These are phyloP conservation scores for Pestalotiopsis sp. DNA, from an alignment of 2,329 filamentous ascomycete species.

Conservation along the genomic window DNA sequence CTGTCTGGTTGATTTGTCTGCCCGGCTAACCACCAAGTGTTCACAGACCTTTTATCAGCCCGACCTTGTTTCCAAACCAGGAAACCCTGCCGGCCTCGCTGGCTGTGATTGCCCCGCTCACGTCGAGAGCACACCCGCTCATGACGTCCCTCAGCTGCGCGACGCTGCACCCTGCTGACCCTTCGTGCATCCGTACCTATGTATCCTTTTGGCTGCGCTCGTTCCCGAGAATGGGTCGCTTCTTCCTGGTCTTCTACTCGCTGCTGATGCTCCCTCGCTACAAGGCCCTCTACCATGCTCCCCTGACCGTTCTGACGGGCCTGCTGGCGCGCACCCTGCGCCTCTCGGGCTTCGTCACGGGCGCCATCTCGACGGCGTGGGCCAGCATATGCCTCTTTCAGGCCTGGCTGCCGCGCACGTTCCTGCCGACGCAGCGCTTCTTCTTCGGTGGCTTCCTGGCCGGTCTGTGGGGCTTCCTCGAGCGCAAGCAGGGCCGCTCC, in stretches of 20 bases:
- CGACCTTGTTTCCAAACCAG: slow-evolving; percentile 79
- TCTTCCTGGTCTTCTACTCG: slow-evolving; percentile 75
- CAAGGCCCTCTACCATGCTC: slow-evolving; percentile 67
- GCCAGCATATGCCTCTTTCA: slow-evolving; percentile 89
- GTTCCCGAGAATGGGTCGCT: slow-evolving; percentile 75
- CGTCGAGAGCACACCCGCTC: slow-evolving; percentile 81
- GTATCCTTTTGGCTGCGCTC: slow-evolving; percentile 83
- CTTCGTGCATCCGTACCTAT: slow-evolving; percentile 85
- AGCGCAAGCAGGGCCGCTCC: slow-evolving; percentile 61
- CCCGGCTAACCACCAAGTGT: slow-evolving; percentile 9
- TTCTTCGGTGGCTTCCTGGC: slow-evolving; percentile 86
- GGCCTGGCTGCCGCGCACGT: slow-evolving; percentile 68
- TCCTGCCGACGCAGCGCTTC: slow-evolving; percentile 82
- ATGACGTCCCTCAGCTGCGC: slow-evolving; percentile 87
- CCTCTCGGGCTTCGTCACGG: slow-evolving; percentile 76
- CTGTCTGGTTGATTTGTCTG: not conserved
- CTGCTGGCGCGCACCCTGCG: slow-evolving; percentile 71
- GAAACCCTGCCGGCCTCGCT: slow-evolving; percentile 67
- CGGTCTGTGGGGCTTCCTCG: slow-evolving; percentile 81
- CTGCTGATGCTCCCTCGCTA: slow-evolving; percentile 70
- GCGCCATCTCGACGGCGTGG: slow-evolving; percentile 85
- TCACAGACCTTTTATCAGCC: slow-evolving; percentile 72
- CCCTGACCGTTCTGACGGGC: slow-evolving; percentile 64
- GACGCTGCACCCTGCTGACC: slow-evolving; percentile 81
- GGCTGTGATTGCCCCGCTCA: slow-evolving; percentile 72